Evolutionary conservation across 345 rosid species (phyloP), one percentile per base, ranked within the genome.

Genomic region (Cardiospermum halicacabum): DNA sequence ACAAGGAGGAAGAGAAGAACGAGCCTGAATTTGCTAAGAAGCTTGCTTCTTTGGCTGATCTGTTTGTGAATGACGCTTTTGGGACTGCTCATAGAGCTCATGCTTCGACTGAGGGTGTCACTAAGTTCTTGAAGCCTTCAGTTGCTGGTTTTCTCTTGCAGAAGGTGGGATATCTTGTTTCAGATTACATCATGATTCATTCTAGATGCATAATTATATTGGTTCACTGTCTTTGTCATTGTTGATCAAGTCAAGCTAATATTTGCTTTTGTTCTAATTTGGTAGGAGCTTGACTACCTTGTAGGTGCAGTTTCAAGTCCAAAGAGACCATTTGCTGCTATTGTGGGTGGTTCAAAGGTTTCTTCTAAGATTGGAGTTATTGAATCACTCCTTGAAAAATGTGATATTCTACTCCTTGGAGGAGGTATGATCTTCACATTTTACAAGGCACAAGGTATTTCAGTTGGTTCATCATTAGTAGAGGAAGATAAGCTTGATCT

Each of bases 81-180:
- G 98, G 98, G 31, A 88, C 98, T 67, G 98, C 98, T 24, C 98
- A 92, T 56, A 77, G 98, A 74, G 98, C 98, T 59, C 98, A 92
- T 81, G 96, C 98, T 50, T 92, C 98, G 25, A 92, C 97, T 6
- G 97, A 92, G 68, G 98, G 98, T 37, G 98, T 88, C 54, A 86
- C 98, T 43, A 86, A 82, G 22, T 84, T 69, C 72, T 82, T 92
- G 91, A 92, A 87, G 78, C 98, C 98, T 65, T 83, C 98, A 1
- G 95, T 92, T 64, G 95, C 98, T 66, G 98, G 98, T 61, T 92
- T 89, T 79, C 98, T 89, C 56, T 78, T 89, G 89, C 97, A 89
- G 76, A 91, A 91, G 96, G 97, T 91, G 42, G 21, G 53, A 19
- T 66, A 31, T 1, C 25, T 30, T 6, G 2, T 67, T 21, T n/a